A percentile compares a stretch with the other conserved stretches of the same genome.
Conservation (phyloP, 2,329 filamentous ascomycete species). For the Trichoderma sp. region DNA sequence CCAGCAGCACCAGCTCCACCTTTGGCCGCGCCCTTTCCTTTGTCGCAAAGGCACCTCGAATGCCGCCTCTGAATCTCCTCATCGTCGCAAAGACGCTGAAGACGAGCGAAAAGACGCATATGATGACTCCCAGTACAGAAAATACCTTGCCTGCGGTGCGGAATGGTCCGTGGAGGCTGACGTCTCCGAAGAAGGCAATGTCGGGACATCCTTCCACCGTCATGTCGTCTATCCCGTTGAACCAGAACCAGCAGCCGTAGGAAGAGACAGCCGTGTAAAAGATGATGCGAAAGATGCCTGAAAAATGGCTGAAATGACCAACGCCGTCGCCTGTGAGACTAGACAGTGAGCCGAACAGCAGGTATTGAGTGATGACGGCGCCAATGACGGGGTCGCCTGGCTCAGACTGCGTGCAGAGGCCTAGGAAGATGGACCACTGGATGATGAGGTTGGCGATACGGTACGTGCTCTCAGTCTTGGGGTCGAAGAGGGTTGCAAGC, state of each 20-base stretch:
- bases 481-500: conserved; percentile 27
- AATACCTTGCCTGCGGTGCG: conserved; percentile 24
- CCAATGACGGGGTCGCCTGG: conserved; percentile 22
- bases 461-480: conserved; percentile 24
- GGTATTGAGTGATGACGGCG: conserved; percentile 28
- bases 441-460: conserved; percentile 34
- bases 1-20: conserved; percentile 26
- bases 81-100: conserved; percentile 13
- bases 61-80: conserved; percentile 21
- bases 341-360: conserved; percentile 29
- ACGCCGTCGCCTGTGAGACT: conserved; percentile 30
- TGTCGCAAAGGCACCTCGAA: conserved; percentile 11
- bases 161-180: conserved; percentile 24
- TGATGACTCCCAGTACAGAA: conserved; percentile 22
- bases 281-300: conserved; percentile 26
- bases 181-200: conserved; percentile 24
- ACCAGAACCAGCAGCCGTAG: conserved; percentile 30
- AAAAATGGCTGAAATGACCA: conserved; percentile 23
- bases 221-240: conserved; percentile 25
- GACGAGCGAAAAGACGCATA: conserved; percentile 16
- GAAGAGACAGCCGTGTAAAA: conserved; percentile 27
- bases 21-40: conserved; percentile 17
- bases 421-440: conserved; percentile 30
- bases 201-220: conserved; percentile 3
- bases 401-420: conserved; percentile 29